These are phyloP conservation scores for Alternaria solani DNA, from an alignment of 2,329 filamentous ascomycete species.

Conservation along the genomic window DNA sequence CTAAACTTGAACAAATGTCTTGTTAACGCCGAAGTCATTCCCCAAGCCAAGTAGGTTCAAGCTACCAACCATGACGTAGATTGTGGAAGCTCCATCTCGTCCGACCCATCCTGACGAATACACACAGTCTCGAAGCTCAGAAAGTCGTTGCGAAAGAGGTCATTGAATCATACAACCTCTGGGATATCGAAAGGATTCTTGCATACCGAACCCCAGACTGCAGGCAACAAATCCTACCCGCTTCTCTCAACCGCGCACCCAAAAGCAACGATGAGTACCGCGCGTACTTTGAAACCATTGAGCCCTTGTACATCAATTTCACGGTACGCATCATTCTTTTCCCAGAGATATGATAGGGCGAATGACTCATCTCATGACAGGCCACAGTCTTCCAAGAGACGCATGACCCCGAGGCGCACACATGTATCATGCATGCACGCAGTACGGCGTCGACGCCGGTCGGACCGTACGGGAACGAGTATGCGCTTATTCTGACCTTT, in stretches of 20 bases:
- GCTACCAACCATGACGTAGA: not conserved
- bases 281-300: not conserved
- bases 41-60: not conserved
- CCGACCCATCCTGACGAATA: not conserved
- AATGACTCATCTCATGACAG: not conserved
- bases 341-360: not conserved
- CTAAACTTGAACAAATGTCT: slow-evolving; percentile 2
- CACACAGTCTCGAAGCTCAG: not conserved
- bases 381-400: slow-evolving; percentile 3
- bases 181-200: not conserved
- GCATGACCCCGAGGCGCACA: slow-evolving; percentile 7
- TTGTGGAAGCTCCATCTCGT: not conserved
- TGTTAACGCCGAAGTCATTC: not conserved
- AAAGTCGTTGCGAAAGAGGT: not conserved
- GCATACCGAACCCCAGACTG: slow-evolving; percentile 1
- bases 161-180: not conserved
- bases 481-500: slow-evolving; percentile 5
- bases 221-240: slow-evolving; percentile 1
- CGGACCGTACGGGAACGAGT: slow-evolving; percentile 9
- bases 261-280: not conserved
- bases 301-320: not conserved
- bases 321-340: not conserved
- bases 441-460: slow-evolving; percentile 6
- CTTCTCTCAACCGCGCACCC: not conserved
- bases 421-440: not conserved